phyloP scores from a whole-genome alignment of 2,329 filamentous ascomycete genomes.

The Thelonectria discophora region DNA sequence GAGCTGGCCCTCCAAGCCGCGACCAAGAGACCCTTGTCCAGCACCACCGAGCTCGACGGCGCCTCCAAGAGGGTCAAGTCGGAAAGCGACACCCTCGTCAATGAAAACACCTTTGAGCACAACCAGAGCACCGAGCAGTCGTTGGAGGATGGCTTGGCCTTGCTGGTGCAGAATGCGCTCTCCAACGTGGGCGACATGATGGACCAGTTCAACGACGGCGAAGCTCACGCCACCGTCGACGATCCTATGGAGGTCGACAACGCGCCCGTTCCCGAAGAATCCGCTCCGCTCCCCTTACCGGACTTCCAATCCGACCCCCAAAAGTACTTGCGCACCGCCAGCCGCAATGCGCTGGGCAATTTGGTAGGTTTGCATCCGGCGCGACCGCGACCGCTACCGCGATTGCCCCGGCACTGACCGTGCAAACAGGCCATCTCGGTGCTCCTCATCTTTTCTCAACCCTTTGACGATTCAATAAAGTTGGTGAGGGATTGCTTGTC shows the following conservation, averaged over 20 bases:
- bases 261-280: slow-evolving; percentile 40
- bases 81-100: slow-evolving; percentile 35
- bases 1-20: slow-evolving; percentile 48
- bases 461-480: slow-evolving; percentile 49
- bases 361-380: slow-evolving; percentile 46
- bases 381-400: slow-evolving; percentile 11
- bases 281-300: slow-evolving; percentile 38
- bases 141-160: slow-evolving; percentile 49
- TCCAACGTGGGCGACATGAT: slow-evolving; percentile 52
- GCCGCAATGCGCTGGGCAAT: slow-evolving; percentile 52
- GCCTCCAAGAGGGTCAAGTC: slow-evolving; percentile 49
- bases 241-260: slow-evolving; percentile 49
- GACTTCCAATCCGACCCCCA: slow-evolving; percentile 49
- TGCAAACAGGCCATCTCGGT: slow-evolving; percentile 50
- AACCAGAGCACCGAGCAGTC: slow-evolving; percentile 40
- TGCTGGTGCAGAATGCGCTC: slow-evolving; percentile 53
- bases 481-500: slow-evolving; percentile 47
- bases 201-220: slow-evolving; percentile 43
- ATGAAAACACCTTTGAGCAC: slow-evolving; percentile 34
- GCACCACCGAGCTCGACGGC: slow-evolving; percentile 40
- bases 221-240: slow-evolving; percentile 38
- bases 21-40: slow-evolving; percentile 51
- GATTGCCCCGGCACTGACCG: slow-evolving; percentile 22
- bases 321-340: slow-evolving; percentile 50
- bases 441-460: slow-evolving; percentile 50